Percentiles rank a stretch among this genome's conserved stretches.
Evolutionary conservation across 1,284 basidiomycete genomes (phyloP).

Genomic region (Leccinum ponderosum): DNA sequence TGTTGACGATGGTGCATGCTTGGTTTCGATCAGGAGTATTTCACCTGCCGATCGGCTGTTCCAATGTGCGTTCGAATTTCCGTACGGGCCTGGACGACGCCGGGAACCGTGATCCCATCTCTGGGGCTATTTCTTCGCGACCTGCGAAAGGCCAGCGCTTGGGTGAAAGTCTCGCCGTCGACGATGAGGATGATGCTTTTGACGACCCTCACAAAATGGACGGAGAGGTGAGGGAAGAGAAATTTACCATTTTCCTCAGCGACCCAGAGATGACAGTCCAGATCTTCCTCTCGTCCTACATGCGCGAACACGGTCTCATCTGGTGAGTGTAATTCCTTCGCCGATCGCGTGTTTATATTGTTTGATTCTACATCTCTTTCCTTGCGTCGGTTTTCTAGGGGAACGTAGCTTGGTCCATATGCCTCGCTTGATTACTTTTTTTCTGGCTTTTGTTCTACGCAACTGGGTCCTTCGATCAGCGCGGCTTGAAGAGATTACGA

Average conservation of each 20-base stretch:
- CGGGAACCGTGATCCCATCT: not conserved
- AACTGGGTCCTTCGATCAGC: conserved; percentile 54
- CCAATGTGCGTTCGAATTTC: conserved; percentile 57
- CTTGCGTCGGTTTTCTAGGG: conserved; percentile 30
- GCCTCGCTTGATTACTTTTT: conserved; percentile 61
- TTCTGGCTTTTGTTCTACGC: conserved; percentile 60
- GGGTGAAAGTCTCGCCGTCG: conserved; percentile 4
- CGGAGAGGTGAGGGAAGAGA: conserved; percentile 42
- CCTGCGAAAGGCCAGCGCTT: conserved; percentile 24
- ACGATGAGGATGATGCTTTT: conserved; percentile 36
- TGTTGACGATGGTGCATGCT: not conserved
- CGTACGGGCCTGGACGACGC: conserved; percentile 35
- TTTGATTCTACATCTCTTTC: not conserved
- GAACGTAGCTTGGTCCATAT: conserved; percentile 44
- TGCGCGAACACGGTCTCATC: conserved; percentile 60
- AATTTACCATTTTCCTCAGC: conserved; percentile 52
- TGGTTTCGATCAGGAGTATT: conserved; percentile 35
- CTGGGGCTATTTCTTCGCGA: conserved; percentile 4
- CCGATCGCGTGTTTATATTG: not conserved
- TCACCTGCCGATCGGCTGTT: conserved; percentile 55
- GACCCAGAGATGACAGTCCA: conserved; percentile 54
- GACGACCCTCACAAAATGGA: conserved; percentile 37
- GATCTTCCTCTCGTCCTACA: conserved; percentile 66
- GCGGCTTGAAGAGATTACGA: conserved; percentile 42
- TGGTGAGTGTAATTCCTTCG: conserved; percentile 43